These are phyloP conservation scores for Sugiyamaella pinicola DNA, from an alignment of 1,139 yeast genomes.

Conservation along the genomic window DNA sequence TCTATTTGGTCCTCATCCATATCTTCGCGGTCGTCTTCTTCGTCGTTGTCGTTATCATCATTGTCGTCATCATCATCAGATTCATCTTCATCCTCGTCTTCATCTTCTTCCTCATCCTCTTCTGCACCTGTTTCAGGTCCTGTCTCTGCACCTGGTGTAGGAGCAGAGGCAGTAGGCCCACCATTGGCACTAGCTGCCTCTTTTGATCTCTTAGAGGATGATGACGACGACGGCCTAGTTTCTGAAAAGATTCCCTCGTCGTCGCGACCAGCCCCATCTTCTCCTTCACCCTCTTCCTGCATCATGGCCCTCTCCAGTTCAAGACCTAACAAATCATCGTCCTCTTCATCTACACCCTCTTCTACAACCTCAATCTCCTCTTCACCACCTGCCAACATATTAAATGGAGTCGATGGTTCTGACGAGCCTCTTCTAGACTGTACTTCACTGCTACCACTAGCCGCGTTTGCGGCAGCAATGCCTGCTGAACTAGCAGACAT, in stretches of 20 bases:
- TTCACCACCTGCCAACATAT: conserved; percentile 38
- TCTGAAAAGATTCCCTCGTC: conserved; percentile 43
- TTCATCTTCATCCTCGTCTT: conserved; percentile 50
- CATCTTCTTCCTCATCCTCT: conserved; percentile 48
- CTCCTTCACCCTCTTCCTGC: conserved; percentile 36
- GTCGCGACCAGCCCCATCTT: conserved; percentile 33
- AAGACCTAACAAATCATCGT: conserved; percentile 33
- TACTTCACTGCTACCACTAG: background rate
- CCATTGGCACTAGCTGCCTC: conserved; percentile 29
- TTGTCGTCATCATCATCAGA: conserved; percentile 56
- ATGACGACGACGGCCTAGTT: conserved; percentile 18
- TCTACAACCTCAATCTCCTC: conserved; percentile 33
- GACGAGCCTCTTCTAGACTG: conserved; percentile 11
- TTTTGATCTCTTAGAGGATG: conserved; percentile 31
- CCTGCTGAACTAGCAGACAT: conserved; percentile 4
- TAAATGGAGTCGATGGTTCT: conserved; percentile 39
- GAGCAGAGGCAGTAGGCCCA: conserved; percentile 36
- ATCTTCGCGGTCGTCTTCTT: conserved; percentile 47
- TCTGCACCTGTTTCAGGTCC: conserved; percentile 49
- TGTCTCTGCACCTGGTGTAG: conserved; percentile 39
- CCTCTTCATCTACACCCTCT: conserved; percentile 35
- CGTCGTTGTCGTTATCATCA: conserved; percentile 57
- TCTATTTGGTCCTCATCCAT: conserved; percentile 46
- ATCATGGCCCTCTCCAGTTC: conserved; percentile 32
- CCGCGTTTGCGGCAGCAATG: conserved; percentile 17